Base-by-base conservation (phyloP, 164 flowering plant species). In the Protea cynaroides region DNA sequence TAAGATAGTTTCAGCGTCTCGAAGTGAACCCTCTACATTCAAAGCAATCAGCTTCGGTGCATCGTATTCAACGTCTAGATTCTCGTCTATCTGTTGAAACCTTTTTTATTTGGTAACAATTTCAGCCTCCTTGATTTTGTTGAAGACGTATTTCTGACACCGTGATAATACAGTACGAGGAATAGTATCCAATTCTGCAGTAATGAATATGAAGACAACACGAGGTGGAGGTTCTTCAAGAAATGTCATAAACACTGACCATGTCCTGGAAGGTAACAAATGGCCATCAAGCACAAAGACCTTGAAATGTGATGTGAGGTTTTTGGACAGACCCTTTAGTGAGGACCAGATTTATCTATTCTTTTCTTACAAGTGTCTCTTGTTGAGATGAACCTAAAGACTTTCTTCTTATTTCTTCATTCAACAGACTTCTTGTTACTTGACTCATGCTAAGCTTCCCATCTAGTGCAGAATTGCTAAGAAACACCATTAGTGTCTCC, bases 1-100 rank as follows among this genome's bases (percentile, higher is more conserved):
- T 62, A 95, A 65, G 92, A 95, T 86, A 22, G 97, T 92, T 78
- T 95, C 99, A 21, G 99, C 99, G 79, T 92, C 96, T 63, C 89
- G 80, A 60, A 92, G 86, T 44, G 99, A 95, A 68, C 99, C 99
- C 78, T 92, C 97, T 18, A 96, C 90, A 77, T 89, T 92, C 72
- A 81, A 68, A 58, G 97, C 96, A 76, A 95, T 95, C 78, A 92
- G 72, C 50, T 92, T 85, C 65, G 92, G 67, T 46, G 99, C 99
- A 75, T 89, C 87, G 7, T 77, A 46, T 43, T 91, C 97, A 53
- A 90, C 88, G 66, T 89, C 89, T 55, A 95, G 71, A 72, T 85
- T 88, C 74, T 92, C 97, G n/a, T n/a, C n/a, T n/a, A 22, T 80
- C 81, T 34, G 66, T 68, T 21, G 84, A 77, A 61, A 95, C 81